Base-by-base conservation (phyloP, 2,329 filamentous ascomycete species). In the Conoideocrella luteorostrata region DNA sequence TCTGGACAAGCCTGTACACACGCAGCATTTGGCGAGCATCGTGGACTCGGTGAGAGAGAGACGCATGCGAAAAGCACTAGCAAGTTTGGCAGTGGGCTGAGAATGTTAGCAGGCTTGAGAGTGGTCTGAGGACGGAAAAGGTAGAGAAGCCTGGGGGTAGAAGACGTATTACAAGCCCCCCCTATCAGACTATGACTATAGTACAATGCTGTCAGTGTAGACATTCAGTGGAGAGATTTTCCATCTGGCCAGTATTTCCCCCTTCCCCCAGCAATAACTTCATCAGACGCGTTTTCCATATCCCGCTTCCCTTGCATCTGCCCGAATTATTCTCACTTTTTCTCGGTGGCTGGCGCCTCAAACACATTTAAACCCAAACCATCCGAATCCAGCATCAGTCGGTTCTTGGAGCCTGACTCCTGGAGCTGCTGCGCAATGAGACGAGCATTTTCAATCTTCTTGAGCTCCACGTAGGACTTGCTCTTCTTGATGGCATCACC, bases 401-500 rank as follows among this genome's bases (percentile, higher is more conserved):
- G 93, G 75, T 98, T 98, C 72, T 82, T 83, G 64, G 87, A 84
- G 47, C 87, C 86, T 46, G 77, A 77, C 66, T 94, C 88, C 67
- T 96, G 88, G 57, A 98, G 66, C 55, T 95, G 83, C 55, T 76
- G 68, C n/a, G 93, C 93, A 67, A 98, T 95, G 45, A 80, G 77
- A 54, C 88, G 79, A 6, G 93, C 93, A 60, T 96, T 98, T 74
- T 98, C 93, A 58, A 98, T 95, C 77, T 95, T 93, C 71, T 94
- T 88, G 62, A 98, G 79, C 69, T 97, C 93, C 51, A 98, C 81
- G 66, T 98, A 98, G 52, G 88, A 86, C 71, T 90, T 86, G 74
- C 79, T 94, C 85, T 97, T 98, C 87, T 97, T 98, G 82, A 98
- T 95, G 49, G 93, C 93, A 42, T 98, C 93, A 68, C 93, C 93